Base-by-base conservation (phyloP, 768 basidiomycete genomes). In the Agaricus bisporus region DNA sequence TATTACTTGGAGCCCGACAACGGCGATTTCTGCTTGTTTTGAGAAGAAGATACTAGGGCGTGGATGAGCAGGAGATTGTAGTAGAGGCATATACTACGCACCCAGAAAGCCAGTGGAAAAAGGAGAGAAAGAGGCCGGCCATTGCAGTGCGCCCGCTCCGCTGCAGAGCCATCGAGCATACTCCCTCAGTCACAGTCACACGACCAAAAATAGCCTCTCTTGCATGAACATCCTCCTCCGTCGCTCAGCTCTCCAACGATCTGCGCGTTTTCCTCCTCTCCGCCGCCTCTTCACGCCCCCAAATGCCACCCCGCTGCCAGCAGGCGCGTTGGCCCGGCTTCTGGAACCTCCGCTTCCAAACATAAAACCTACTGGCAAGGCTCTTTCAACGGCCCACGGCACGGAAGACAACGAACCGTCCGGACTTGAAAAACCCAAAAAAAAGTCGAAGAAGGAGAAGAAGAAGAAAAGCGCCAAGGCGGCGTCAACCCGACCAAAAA, bases 1-100 rank as follows among this genome's bases (percentile, higher is more conserved):
- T 47, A 86, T 91, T 76, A 86, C 91, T 76, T 95, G 91, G 45
- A 95, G 72, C 41, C 92, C 92, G 48, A 95, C 91, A n/a, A 95
- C 85, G 8, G 90, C 86, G 58, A 95, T 85, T 68, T 95, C 92
- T 29, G 91, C 86, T 17, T 86, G 75, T 64, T 88, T 94, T 29
- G 89, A 80, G 71, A 93, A 93, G 77, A 95, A 92, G 41, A 94
- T 70, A 44, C 86, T 88, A 28, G 29, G 20, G 18, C 39, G 38
- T n/a, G n/a, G n/a, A 12, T 37, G 38, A 14, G 51, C 20, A 12
- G 17, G 2, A 17, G 14, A 32, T 0, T 18, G n/a, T n/a, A 14
- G 41, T 44, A 15, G n/a, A 39, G 29, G 29, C 6, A 50, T 14
- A 22, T 6, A 45, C 20, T n/a, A 39, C 64, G 43, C 57, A 72